Conservation (phyloP, 1,284 basidiomycete species). For the Ustilago crameri region DNA sequence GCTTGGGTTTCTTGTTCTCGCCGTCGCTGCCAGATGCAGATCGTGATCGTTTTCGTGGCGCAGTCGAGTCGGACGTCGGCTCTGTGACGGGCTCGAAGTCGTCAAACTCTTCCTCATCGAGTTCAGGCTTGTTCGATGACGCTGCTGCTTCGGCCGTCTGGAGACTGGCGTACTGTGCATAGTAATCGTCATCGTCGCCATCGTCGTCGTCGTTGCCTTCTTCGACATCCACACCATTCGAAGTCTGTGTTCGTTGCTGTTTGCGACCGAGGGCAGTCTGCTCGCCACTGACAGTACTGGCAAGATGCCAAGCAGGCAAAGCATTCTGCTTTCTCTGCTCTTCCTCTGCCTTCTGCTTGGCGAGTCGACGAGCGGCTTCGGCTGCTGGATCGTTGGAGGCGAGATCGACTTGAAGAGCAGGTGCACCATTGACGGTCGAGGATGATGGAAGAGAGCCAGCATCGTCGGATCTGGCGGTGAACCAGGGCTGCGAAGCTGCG, state of each 20-base stretch:
- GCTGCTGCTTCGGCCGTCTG: slow-evolving; percentile 48
- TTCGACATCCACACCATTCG: slow-evolving; percentile 32
- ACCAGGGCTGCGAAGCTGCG: slow-evolving; percentile 57
- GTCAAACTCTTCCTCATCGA: slow-evolving; percentile 45
- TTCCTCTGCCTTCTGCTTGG: slow-evolving; percentile 58
- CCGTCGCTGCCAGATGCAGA: slow-evolving; percentile 18
- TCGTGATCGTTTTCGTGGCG: slow-evolving; percentile 34
- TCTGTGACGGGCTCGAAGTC: slow-evolving; percentile 38
- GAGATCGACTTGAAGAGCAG: slow-evolving; percentile 61
- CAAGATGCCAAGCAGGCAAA: slow-evolving; percentile 90
- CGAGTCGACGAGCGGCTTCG: slow-evolving; percentile 70
- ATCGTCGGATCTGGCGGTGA: slow-evolving; percentile 21
- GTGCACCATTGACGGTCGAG: slow-evolving; percentile 34
- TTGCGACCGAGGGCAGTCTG: slow-evolving; percentile 80
- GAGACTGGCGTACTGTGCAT: slow-evolving; percentile 60
- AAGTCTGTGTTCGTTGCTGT: slow-evolving; percentile 40
- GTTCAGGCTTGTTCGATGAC: slow-evolving; percentile 38
- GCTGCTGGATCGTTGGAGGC: slow-evolving; percentile 55
- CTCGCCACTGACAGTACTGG: slow-evolving; percentile 92
- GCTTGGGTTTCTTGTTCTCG: slow-evolving; percentile 37
- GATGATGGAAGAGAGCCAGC: slow-evolving; percentile 23
- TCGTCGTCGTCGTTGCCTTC: slow-evolving; percentile 40
- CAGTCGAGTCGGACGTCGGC: slow-evolving; percentile 7
- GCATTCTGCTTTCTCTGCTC: slow-evolving; percentile 80
- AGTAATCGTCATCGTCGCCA: slow-evolving; percentile 63